Evolutionary conservation across 345 rosid genomes (phyloP), one percentile per base, ranked within the genome.

Genomic region (Salix brachista): DNA sequence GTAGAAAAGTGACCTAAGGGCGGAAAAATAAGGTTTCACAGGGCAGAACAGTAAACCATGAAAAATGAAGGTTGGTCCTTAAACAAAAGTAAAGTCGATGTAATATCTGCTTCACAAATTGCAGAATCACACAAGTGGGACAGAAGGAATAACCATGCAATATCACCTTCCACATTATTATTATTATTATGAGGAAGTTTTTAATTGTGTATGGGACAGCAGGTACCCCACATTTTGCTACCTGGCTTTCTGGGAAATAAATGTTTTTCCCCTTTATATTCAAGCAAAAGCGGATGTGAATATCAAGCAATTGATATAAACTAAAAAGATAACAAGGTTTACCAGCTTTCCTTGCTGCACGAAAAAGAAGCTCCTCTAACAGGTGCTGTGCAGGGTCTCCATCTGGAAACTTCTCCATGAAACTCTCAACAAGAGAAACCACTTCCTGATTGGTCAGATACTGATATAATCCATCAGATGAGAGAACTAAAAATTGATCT

Each of bases 291-390:
- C 11, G 28, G 25, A n/a, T 58, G 5, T 58, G 16, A 41, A 23
- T 58, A 58, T 58, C 32, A 86, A 61, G 65, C 25, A 77, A 60
- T 50, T 54, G 62, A 32, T 7, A 74, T 37, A 68, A 62, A 65
- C 34, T 66, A 72, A 61, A 70, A 36, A 70, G 68, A 46, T 7
- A 70, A 30, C 0, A 41, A 74, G 41, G 30, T 70, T 76, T 93
- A 95, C 99, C 99, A 48, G 99, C 99, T 88, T 93, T 95, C 89
- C 91, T 90, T 81, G 99, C 99, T 70, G 98, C 99, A 65, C 97
- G 93, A 69, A 84, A 85, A 44, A 95, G 91, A 87, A 95, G 90
- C 86, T 93, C 99, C 79, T 95, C 96, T 83, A 95, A 90, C 50
- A 95, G 84, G 80, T 88, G 94, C 83, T 95, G 99, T 70, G 98